These are phyloP conservation scores for Tetracladium maxilliforme DNA, from an alignment of 2,329 filamentous ascomycete species.

Conservation along the genomic window DNA sequence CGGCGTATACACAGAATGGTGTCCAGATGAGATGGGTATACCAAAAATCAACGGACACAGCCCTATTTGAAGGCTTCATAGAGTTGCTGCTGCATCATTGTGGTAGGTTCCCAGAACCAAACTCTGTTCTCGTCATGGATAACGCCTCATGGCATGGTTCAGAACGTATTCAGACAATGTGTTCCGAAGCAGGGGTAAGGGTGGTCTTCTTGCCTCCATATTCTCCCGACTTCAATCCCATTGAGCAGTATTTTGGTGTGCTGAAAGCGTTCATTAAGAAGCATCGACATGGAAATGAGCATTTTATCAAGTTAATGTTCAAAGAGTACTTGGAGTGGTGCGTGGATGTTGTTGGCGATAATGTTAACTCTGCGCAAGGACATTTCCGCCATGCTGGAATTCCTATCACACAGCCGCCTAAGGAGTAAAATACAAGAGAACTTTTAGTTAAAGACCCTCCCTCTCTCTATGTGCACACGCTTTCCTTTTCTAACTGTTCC, in stretches of 20 bases:
- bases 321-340: constrained; percentile 14
- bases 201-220: constrained; percentile 18
- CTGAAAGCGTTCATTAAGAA: constrained; percentile 18
- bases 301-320: no score
- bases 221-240: constrained; percentile 19
- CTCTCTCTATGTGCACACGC: no score
- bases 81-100: constrained; percentile 13
- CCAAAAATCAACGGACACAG: constrained; percentile 13
- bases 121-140: constrained; percentile 17
- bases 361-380: constrained; percentile 9
- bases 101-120: constrained; percentile 12
- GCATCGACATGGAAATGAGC: constrained; percentile 10
- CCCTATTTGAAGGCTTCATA: constrained; percentile 16
- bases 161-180: constrained; percentile 14
- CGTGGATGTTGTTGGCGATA: constrained; percentile 10
- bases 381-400: constrained; percentile 13
- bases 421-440: no score
- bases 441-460: no score
- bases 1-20: constrained; percentile 13
- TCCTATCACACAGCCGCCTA: constrained; percentile 4
- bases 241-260: constrained; percentile 20
- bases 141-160: constrained; percentile 14
- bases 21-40: constrained; percentile 14
- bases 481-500: no score
- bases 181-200: constrained; percentile 14